Evolutionary conservation across 1,139 yeast genomes (phyloP), one percentile per base, ranked within the genome.

Genomic region (Citeromyces siamensis): DNA sequence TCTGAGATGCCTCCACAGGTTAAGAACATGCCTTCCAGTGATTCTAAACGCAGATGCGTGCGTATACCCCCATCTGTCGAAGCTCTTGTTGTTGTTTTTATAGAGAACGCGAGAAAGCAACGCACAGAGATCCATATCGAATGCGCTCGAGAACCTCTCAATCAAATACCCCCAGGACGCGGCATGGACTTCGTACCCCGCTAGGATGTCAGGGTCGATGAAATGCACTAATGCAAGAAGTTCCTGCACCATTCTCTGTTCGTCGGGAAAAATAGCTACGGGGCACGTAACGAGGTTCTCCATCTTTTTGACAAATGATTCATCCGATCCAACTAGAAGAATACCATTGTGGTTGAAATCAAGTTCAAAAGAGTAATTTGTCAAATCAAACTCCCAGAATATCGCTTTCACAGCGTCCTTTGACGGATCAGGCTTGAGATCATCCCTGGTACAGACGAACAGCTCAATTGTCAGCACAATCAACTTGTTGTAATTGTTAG

Each of bases 141-240:
- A 64, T 1, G 53, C 56, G 0, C 44, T 46, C 19, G 62, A 52
- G 40, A 74, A 71, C 32, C 98, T 56, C 41, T 83, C 94, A 29
- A 83, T 65, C 0, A 88, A 40, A 48, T 83, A 90, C 0, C 98
- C 97, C 96, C 97, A 88, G 0, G 96, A 84, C 1, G 70, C 49
- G 2, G 78, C 61, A 47, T 85, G 83, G 7, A 85, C 68, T 49
- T 90, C 98, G 52, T 71, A 90, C 0, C 97, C 97, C 0, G 85
- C 67, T 6, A 93, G 51, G 29, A 90, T 73, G 52, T 90, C 98
- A 0, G 98, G 97, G 50, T 90, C 97, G 38, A 74, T 65, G 3
- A 60, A 46, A 19, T 74, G 66, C 0, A 84, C 75, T n/a, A 80
- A 42, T 2, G 66, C 61, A 0, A 76, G 56, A 6, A 88, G 58